Conservation (phyloP, 495 filamentous ascomycete genomes). For the Neurospora sublineolata region DNA sequence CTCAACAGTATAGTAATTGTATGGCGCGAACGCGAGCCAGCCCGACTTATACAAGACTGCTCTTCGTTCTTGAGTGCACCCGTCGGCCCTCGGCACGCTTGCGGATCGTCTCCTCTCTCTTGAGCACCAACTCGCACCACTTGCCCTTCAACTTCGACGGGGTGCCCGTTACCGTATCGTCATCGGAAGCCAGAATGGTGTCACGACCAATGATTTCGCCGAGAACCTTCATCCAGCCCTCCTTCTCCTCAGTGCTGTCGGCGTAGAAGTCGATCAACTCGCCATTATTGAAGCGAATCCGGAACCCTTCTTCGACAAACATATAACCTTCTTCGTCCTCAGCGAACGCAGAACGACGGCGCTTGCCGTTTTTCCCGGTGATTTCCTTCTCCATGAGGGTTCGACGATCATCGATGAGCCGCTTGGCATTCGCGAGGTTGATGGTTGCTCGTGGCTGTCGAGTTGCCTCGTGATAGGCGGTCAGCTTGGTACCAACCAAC, state of each 20-base stretch:
- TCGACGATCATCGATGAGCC: slow-evolving; percentile 86
- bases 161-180: slow-evolving; percentile 35
- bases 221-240: slow-evolving; percentile 91
- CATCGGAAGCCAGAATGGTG: slow-evolving; percentile 21
- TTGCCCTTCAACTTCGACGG: slow-evolving; percentile 34
- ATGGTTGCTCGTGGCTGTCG: slow-evolving; percentile 93
- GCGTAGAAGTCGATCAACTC: slow-evolving; percentile 98
- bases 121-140: slow-evolving; percentile 84
- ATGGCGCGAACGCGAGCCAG: not conserved
- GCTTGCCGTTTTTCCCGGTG: slow-evolving; percentile 58
- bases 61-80: slow-evolving; percentile 43
- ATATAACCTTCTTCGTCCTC: slow-evolving; percentile 99
- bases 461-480: slow-evolving; percentile 90
- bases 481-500: slow-evolving; percentile 78
- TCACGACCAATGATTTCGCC: slow-evolving; percentile 66
- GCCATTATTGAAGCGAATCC: slow-evolving; percentile 93
- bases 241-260: slow-evolving; percentile 72
- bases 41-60: slow-evolving; percentile 32
- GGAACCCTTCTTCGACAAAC: slow-evolving; percentile 98
- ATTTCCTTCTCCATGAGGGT: slow-evolving; percentile 71
- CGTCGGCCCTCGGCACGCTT: slow-evolving; percentile 24
- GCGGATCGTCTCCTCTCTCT: slow-evolving; percentile 36
- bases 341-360: slow-evolving; percentile 87
- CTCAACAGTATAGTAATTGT: not conserved
- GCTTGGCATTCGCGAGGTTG: slow-evolving; percentile 85